These are phyloP conservation scores for Cordyceps militaris DNA, from an alignment of 2,329 filamentous ascomycete genomes.

Conservation along the genomic window DNA sequence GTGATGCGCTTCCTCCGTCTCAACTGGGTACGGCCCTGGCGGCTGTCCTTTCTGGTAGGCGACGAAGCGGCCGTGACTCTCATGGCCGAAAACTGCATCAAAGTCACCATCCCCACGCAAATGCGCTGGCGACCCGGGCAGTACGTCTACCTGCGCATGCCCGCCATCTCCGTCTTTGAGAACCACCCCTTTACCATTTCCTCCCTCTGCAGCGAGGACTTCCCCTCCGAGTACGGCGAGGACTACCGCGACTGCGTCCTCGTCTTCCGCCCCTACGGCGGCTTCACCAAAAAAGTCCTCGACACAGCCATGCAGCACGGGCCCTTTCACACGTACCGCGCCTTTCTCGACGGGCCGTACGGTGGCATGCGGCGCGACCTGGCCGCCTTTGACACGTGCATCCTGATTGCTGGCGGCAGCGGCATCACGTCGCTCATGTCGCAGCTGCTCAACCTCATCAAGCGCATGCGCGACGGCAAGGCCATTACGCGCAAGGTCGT, in stretches of 20 bases:
- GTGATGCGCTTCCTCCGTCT: constrained; percentile 70
- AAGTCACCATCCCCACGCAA: constrained; percentile 88
- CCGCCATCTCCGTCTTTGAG: constrained; percentile 80
- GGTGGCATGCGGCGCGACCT: constrained; percentile 88
- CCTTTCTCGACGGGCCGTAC: constrained; percentile 90
- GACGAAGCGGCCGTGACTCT: constrained; percentile 87
- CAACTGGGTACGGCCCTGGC: constrained; percentile 81
- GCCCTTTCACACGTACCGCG: constrained; percentile 84
- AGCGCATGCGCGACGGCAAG: constrained; percentile 90
- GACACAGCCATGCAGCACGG: constrained; percentile 77
- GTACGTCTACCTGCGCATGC: constrained; percentile 92
- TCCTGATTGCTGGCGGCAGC: constrained; percentile 88
- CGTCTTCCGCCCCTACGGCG: constrained; percentile 85
- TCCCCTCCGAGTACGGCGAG: constrained; percentile 85
- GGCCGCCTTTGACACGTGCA: constrained; percentile 86
- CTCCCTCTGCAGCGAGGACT: constrained; percentile 86
- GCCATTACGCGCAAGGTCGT: constrained; percentile 86
- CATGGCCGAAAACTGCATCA: constrained; percentile 89
- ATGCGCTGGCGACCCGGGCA: constrained; percentile 91
- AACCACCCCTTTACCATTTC: constrained; percentile 96
- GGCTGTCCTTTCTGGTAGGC: constrained; percentile 74
- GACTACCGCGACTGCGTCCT: constrained; percentile 82
- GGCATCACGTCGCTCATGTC: constrained; percentile 92
- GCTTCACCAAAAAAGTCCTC: constrained; percentile 82
- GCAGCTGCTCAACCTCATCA: constrained; percentile 88